A percentile compares a stretch with the other conserved stretches of the same genome.
Evolutionary conservation across 2,329 filamentous ascomycete genomes (phyloP).

Genomic region (Calonectria pseudoreteaudii): DNA sequence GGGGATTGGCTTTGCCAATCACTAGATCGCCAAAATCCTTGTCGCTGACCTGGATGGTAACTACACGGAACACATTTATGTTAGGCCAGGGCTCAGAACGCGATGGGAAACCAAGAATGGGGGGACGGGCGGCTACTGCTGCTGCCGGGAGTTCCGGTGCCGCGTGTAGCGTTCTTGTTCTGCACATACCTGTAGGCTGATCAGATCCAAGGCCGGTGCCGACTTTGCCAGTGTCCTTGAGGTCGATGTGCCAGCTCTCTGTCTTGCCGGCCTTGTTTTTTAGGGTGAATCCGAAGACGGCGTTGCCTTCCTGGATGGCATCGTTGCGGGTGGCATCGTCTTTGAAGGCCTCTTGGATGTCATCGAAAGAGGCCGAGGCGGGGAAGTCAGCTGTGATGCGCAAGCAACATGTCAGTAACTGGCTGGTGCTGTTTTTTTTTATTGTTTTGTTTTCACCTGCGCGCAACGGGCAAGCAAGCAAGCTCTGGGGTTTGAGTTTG

Average conservation of each 20-base stretch:
- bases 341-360: slow-evolving; percentile 79
- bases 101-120: neutral
- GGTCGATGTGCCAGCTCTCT: slow-evolving; percentile 93
- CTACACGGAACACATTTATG: slow-evolving; percentile 56
- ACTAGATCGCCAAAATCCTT: slow-evolving; percentile 88
- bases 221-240: slow-evolving; percentile 89
- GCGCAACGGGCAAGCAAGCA: neutral
- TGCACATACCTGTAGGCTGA: slow-evolving; percentile 82
- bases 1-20: slow-evolving; percentile 89
- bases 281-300: slow-evolving; percentile 89
- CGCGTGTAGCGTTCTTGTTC: neutral
- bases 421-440: neutral
- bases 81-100: slow-evolving; percentile 3
- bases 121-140: neutral
- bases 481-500: neutral
- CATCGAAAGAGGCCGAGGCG: slow-evolving; percentile 90
- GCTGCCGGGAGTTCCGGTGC: neutral
- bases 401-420: neutral
- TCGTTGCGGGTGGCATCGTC: slow-evolving; percentile 81
- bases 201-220: slow-evolving; percentile 77
- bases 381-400: slow-evolving; percentile 78
- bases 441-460: neutral
- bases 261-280: slow-evolving; percentile 87
- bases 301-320: slow-evolving; percentile 88
- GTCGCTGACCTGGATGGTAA: slow-evolving; percentile 85